These are phyloP conservation scores for Mallotus japonicus DNA, from an alignment of 441 rosid species.

Conservation along the genomic window DNA sequence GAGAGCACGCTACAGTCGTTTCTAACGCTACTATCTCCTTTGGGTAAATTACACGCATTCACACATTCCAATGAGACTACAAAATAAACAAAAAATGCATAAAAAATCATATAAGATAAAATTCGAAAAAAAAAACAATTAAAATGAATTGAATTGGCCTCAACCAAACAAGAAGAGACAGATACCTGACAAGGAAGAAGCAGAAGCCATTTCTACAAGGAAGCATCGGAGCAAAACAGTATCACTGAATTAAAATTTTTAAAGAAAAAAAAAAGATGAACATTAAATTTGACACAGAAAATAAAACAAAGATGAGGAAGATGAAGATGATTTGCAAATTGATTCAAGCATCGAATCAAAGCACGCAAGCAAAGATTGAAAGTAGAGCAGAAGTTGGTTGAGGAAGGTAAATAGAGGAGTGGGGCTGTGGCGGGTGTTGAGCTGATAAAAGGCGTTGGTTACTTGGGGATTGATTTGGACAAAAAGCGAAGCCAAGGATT, in stretches of 20 bases:
- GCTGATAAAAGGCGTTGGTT: slow-evolving; percentile 14
- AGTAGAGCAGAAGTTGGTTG: too few species aligned
- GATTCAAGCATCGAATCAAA: too few species aligned
- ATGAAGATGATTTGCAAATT: too few species aligned
- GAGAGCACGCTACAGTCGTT: slow-evolving; percentile 73
- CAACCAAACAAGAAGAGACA: slow-evolving; percentile 16
- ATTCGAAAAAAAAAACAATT: too few species aligned
- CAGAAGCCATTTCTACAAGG: slow-evolving; percentile 62
- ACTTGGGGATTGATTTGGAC: neutral
- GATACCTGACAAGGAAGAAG: slow-evolving; percentile 77
- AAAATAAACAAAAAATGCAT: slow-evolving; percentile 14
- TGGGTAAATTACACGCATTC: slow-evolving; percentile 64
- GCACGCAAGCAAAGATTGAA: too few species aligned
- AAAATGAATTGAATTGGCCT: neutral
- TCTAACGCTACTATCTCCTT: slow-evolving; percentile 70
- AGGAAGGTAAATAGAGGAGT: too few species aligned
- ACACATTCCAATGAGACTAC: slow-evolving; percentile 86
- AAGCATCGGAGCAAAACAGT: slow-evolving; percentile 36
- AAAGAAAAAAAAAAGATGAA: slow-evolving; percentile 20
- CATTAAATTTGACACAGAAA: too few species aligned
- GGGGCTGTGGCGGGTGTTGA: neutral
- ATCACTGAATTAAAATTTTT: slow-evolving; percentile 41
- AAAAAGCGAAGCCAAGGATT: slow-evolving; percentile 39
- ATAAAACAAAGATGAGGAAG: too few species aligned
- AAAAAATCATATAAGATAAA: too few species aligned